These are phyloP conservation scores for Panaeolus cyanescens DNA, from an alignment of 768 basidiomycete genomes.

Conservation along the genomic window DNA sequence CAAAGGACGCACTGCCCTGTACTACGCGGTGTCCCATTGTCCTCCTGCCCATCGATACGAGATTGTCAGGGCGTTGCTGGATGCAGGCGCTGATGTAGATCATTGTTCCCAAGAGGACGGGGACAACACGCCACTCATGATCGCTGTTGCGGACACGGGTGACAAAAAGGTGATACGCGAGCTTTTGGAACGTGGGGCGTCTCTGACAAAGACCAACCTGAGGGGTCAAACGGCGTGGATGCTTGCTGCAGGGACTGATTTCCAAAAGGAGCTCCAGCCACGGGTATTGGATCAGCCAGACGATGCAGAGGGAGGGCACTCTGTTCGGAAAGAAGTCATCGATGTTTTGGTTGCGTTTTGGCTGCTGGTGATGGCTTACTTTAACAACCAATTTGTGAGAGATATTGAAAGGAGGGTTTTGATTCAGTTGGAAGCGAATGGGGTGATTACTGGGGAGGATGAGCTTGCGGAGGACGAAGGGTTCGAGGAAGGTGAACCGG, in stretches of 20 bases:
- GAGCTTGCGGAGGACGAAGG: too few relatives aligned
- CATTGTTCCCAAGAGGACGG: slow-evolving; percentile 11
- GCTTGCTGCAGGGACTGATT: slow-evolving; percentile 12
- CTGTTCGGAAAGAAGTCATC: slow-evolving; percentile 6
- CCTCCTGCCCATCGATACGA: slow-evolving; percentile 11
- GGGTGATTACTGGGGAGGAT: not conserved
- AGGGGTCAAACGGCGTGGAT: slow-evolving; percentile 11
- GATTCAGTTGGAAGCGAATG: not conserved
- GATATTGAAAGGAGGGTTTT: slow-evolving; percentile 4
- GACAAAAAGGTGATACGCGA: slow-evolving; percentile 20
- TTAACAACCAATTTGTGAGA: slow-evolving; percentile 7
- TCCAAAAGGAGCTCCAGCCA: not conserved
- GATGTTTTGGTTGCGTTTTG: slow-evolving; percentile 12
- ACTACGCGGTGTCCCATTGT: slow-evolving; percentile 14
- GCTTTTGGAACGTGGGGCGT: slow-evolving; percentile 20
- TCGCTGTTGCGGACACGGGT: slow-evolving; percentile 12
- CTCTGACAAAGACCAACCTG: slow-evolving; percentile 12
- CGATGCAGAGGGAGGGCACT: slow-evolving; percentile 6
- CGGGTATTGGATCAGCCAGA: not conserved
- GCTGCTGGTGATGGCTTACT: slow-evolving; percentile 12
- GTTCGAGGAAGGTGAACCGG: too few relatives aligned
- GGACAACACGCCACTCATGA: slow-evolving; percentile 20
- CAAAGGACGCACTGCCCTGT: slow-evolving; percentile 20
- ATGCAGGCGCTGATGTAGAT: slow-evolving; percentile 19
- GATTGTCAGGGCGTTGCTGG: slow-evolving; percentile 23